Evolutionary conservation across 2,329 filamentous ascomycete genomes (phyloP).

Genomic region (Colletotrichum sp.): DNA sequence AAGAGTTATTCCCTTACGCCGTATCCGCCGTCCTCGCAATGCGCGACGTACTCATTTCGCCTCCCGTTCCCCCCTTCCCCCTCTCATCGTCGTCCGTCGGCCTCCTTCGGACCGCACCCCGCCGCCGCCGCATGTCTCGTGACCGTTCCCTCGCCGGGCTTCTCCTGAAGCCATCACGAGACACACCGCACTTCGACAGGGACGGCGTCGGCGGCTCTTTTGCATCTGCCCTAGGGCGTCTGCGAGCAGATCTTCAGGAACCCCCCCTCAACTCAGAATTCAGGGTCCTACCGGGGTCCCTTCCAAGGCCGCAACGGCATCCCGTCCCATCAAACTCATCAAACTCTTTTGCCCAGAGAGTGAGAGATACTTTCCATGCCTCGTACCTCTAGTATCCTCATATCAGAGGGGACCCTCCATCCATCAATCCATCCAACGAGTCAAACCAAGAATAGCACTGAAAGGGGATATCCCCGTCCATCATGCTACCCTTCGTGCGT

Average conservation of each 20-base stretch:
- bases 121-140: neutral
- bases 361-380: neutral
- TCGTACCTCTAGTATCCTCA: slow-evolving; percentile 3
- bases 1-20: neutral
- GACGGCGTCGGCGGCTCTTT: neutral
- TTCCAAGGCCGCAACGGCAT: neutral
- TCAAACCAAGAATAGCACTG: neutral
- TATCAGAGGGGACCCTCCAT: neutral
- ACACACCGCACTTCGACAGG: neutral
- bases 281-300: slow-evolving; percentile 2
- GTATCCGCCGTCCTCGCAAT: neutral
- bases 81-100: neutral
- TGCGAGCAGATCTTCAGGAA: neutral
- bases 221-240: neutral
- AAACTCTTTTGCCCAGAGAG: neutral
- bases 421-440: neutral
- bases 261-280: neutral
- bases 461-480: neutral
- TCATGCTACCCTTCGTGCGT: neutral
- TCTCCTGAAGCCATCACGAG: slow-evolving; percentile 14
- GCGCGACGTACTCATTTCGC: neutral
- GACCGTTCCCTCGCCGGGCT: neutral
- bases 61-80: neutral
- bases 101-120: neutral
- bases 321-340: neutral